A percentile compares a stretch with the other conserved stretches of the same genome.
Evolutionary conservation across 2,329 filamentous ascomycete genomes (phyloP).

Genomic region (Trichoderma breve): DNA sequence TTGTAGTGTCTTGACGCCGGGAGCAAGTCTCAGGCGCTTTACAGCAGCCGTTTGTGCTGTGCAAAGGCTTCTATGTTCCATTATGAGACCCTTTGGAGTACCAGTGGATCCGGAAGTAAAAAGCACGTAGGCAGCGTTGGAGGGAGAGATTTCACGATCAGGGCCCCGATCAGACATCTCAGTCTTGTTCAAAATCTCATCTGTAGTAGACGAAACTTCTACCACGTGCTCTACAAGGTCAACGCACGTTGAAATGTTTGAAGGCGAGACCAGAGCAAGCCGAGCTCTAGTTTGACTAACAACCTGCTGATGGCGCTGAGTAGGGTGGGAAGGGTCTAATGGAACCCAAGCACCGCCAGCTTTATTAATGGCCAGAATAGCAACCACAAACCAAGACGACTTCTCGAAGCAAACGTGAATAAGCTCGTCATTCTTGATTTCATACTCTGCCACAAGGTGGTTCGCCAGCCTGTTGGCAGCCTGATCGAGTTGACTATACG

Average conservation of each 20-base stretch:
- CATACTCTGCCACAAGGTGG: neutral
- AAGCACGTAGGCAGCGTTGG: slow-evolving; percentile 13
- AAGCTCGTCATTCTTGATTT: neutral
- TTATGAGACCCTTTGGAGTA: slow-evolving; percentile 12
- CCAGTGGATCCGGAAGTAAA: slow-evolving; percentile 17
- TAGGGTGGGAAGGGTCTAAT: slow-evolving; percentile 7
- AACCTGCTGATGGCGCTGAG: slow-evolving; percentile 12
- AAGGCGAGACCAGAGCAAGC: slow-evolving; percentile 1
- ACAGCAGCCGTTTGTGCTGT: slow-evolving; percentile 2
- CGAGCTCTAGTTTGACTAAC: slow-evolving; percentile 7
- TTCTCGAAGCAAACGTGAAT: slow-evolving; percentile 19
- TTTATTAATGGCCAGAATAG: slow-evolving; percentile 13
- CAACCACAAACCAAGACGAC: slow-evolving; percentile 13
- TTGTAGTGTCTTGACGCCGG: neutral
- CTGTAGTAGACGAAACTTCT: neutral
- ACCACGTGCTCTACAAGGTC: neutral
- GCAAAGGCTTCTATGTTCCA: slow-evolving; percentile 17
- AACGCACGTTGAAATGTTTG: neutral
- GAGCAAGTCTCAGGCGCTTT: neutral
- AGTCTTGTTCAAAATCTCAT: neutral
- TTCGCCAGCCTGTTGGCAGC: slow-evolving; percentile 9
- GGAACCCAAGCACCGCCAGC: slow-evolving; percentile 17
- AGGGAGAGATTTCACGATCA: neutral
- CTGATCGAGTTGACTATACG: slow-evolving; percentile 5
- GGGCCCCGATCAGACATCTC: neutral